Percentiles rank a stretch among this genome's conserved stretches.
Conservation (phyloP, 2,329 filamentous ascomycete species). For the Rutstroemia sp. region DNA sequence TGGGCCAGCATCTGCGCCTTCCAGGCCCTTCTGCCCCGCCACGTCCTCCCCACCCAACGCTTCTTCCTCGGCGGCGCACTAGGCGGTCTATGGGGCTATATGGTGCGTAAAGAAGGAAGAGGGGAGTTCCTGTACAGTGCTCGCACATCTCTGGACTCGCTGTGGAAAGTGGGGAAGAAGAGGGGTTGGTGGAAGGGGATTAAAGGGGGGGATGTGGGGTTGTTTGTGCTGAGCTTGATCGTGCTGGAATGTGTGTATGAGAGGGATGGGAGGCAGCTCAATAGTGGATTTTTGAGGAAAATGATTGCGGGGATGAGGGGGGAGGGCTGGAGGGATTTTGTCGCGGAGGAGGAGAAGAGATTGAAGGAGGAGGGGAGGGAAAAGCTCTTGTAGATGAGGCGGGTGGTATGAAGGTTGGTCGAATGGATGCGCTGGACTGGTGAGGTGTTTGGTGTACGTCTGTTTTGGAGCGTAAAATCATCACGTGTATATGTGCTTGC, state of each 20-base stretch:
- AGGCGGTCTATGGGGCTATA: slow-evolving; percentile 76
- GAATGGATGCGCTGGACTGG: not conserved
- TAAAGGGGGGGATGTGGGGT: slow-evolving; percentile 72
- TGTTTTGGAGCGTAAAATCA: not conserved
- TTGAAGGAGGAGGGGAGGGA: slow-evolving; percentile 12
- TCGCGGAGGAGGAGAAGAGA: slow-evolving; percentile 20
- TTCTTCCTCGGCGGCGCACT: slow-evolving; percentile 87
- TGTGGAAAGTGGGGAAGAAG: slow-evolving; percentile 95
- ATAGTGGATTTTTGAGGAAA: slow-evolving; percentile 21
- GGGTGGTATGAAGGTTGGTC: no score
- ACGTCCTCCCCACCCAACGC: slow-evolving; percentile 69
- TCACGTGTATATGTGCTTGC: not conserved
- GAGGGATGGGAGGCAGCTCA: slow-evolving; percentile 22
- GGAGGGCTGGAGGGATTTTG: slow-evolving; percentile 22
- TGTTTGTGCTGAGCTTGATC: slow-evolving; percentile 75
- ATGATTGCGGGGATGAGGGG: slow-evolving; percentile 25
- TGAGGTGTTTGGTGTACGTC: not conserved
- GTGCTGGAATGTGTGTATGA: slow-evolving; percentile 60
- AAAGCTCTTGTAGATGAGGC: not conserved
- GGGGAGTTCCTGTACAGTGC: slow-evolving; percentile 72
- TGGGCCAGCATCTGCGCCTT: slow-evolving; percentile 92
- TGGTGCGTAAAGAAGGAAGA: slow-evolving; percentile 59
- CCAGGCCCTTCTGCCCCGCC: slow-evolving; percentile 68
- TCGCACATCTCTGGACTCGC: slow-evolving; percentile 68
- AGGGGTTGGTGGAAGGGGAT: slow-evolving; percentile 79